Evolutionary conservation across 1,139 yeast genomes (phyloP), one percentile per base, ranked within the genome.

Genomic region (Eremothecium cymbalariae): DNA sequence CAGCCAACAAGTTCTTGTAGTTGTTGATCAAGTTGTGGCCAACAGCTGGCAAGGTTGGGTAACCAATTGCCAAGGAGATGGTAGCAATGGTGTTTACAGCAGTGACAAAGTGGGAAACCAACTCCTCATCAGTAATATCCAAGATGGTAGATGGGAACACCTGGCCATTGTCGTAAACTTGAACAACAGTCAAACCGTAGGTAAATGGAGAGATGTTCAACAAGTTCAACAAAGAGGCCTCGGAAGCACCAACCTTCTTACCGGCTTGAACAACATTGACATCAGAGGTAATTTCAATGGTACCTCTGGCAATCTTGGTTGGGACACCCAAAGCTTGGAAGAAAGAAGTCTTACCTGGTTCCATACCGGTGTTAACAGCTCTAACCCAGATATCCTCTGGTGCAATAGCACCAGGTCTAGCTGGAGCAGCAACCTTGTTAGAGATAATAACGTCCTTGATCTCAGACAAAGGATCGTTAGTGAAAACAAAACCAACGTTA

Each of bases 271-370:
- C 95, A 65, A 90, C 95, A 77, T 84, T 84, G 63, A 90, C 95
- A 65, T 93, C 98, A 58, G 83, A 72, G 68, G 85, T 88, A 72
- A 90, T 90, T 75, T 90, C 99, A 81, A 90, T 90, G 72, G 95
- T 85, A 90, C 99, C 99, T 83, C 99, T 88, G 72, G 95, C 93
- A 86, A 90, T 90, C 93, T 90, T 90, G 84, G 99, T 90, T 78
- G 98, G 98, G 64, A 90, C 96, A 84, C 97, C 97, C 63, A 90
- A 81, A 66, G 99, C 98, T 80, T 90, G 99, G 97, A 90, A 90
- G 94, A 90, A 90, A 66, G 98, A 90, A 64, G 99, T 90, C 86
- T 90, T 90, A 80, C 97, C 97, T 70, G 99, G 99, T 75, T 90
- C 98, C 95, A 93, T 88, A 82, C 98, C 97, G 59, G 99, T 90